Conservation (phyloP, 441 rosid genomes). For the Aquilaria agallochum region DNA sequence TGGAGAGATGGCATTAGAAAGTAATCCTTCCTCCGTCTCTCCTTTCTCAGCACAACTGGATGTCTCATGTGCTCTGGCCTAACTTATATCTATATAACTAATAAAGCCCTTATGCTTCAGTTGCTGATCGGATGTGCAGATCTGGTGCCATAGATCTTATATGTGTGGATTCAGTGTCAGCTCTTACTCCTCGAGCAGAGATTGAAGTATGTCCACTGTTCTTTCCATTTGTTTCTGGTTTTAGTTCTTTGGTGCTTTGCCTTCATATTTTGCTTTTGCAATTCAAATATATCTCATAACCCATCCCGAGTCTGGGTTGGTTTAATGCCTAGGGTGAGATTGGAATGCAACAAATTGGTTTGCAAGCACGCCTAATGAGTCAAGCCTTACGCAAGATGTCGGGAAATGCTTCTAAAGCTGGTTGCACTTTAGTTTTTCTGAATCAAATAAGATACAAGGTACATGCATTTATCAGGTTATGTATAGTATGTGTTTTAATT, state of each 20-base stretch:
- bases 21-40: slow-evolving; percentile 32
- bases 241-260: background rate
- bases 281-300: background rate
- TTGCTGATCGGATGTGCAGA: slow-evolving; percentile 98
- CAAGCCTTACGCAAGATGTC: slow-evolving; percentile 99
- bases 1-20: slow-evolving; percentile 97
- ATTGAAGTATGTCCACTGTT: slow-evolving; percentile 59
- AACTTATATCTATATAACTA: slow-evolving; percentile 4
- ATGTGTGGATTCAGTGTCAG: slow-evolving; percentile 94
- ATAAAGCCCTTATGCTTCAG: slow-evolving; percentile 39
- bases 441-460: slow-evolving; percentile 97
- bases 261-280: no score
- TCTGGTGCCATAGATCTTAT: slow-evolving; percentile 94
- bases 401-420: slow-evolving; percentile 98
- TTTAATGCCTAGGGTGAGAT: slow-evolving; percentile 72
- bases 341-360: slow-evolving; percentile 98
- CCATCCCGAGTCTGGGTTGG: slow-evolving; percentile 9
- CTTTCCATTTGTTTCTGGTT: background rate
- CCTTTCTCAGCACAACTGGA: slow-evolving; percentile 4
- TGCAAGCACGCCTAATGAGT: slow-evolving; percentile 99
- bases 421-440: slow-evolving; percentile 87
- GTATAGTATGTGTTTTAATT: no score
- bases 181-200: slow-evolving; percentile 98
- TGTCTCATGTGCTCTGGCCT: slow-evolving; percentile 8
- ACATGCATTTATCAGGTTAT: no score